These are phyloP conservation scores for Podospora pseudopauciseta DNA, from an alignment of 495 filamentous ascomycete species.

Conservation along the genomic window DNA sequence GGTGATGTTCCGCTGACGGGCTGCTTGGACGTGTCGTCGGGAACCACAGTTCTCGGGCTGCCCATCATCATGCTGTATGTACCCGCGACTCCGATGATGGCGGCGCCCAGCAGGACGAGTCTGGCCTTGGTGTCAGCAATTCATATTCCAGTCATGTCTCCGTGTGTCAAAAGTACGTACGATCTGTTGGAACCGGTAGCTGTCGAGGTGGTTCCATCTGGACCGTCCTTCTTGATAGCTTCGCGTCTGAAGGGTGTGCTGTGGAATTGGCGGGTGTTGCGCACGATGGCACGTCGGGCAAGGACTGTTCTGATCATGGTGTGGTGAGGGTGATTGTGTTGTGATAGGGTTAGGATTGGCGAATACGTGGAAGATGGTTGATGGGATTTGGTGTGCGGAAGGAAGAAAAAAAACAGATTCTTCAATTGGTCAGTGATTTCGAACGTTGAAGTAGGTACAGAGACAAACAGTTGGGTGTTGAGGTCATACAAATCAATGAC, in stretches of 20 bases:
- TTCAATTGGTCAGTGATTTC: not conserved
- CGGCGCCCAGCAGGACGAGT: not conserved
- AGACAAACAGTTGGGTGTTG: not conserved
- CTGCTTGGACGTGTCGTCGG: not conserved
- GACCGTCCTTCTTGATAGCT: not conserved
- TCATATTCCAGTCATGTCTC: not conserved
- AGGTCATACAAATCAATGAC: not conserved
- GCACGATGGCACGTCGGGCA: not conserved
- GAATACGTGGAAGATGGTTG: not conserved
- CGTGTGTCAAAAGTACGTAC: not conserved
- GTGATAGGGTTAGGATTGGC: not conserved
- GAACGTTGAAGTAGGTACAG: not conserved
- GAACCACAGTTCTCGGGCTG: not conserved
- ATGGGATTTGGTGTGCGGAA: not conserved
- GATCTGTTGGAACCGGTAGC: not conserved
- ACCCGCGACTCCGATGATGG: conserved; percentile 1
- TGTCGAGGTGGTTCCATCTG: not conserved
- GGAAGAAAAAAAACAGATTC: not conserved
- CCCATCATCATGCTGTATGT: conserved; percentile 5
- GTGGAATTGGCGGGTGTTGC: not conserved
- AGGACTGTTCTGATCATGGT: not conserved
- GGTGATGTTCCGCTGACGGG: not conserved
- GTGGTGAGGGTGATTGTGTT: not conserved
- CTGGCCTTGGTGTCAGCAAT: not conserved
- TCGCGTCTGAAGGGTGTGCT: not conserved